Conservation (phyloP, 1,284 basidiomycete genomes). For the Sporisorium iseilematis-ciliati region DNA sequence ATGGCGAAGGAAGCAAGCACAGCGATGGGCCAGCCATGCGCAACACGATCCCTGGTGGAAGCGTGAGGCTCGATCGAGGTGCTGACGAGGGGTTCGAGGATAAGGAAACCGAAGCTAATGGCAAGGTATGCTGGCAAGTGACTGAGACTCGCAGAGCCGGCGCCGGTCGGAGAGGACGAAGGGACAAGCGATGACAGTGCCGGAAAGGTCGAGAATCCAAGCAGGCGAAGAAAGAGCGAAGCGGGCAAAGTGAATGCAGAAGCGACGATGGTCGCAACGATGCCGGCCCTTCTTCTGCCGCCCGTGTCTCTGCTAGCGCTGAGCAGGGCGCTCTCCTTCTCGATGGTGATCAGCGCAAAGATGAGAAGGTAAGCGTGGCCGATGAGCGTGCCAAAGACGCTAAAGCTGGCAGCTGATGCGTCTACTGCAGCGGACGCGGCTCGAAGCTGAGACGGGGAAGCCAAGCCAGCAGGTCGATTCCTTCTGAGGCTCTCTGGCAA, state of each 20-base stretch:
- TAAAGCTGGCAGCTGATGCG: conserved; percentile 39
- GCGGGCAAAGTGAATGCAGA: conserved; percentile 54
- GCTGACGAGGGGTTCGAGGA: conserved; percentile 64
- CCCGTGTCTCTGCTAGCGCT: conserved; percentile 55
- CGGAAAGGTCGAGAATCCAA: conserved; percentile 52
- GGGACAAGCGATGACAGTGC: conserved; percentile 39
- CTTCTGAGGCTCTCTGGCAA: conserved; percentile 48
- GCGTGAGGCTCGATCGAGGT: conserved; percentile 65
- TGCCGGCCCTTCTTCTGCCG: conserved; percentile 60
- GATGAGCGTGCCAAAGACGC: conserved; percentile 47
- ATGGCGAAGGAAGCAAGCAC: conserved; percentile 55
- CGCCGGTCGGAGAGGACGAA: conserved; percentile 1
- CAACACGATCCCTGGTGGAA: conserved; percentile 50
- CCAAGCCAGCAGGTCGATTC: conserved; percentile 50
- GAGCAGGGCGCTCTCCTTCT: conserved; percentile 57
- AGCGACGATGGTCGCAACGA: conserved; percentile 58
- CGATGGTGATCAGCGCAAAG: conserved; percentile 63
- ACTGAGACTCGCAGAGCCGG: conserved; percentile 7
- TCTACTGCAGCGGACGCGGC: conserved; percentile 39
- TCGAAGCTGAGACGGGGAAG: conserved; percentile 37
- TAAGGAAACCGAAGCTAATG: conserved; percentile 55
- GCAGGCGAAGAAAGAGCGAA: conserved; percentile 41
- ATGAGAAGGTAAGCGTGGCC: conserved; percentile 55
- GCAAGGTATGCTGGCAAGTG: conserved; percentile 64
- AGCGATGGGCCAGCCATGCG: conserved; percentile 66